Conservation (phyloP, 2,329 filamentous ascomycete species). For the Xylariaceae sp. region DNA sequence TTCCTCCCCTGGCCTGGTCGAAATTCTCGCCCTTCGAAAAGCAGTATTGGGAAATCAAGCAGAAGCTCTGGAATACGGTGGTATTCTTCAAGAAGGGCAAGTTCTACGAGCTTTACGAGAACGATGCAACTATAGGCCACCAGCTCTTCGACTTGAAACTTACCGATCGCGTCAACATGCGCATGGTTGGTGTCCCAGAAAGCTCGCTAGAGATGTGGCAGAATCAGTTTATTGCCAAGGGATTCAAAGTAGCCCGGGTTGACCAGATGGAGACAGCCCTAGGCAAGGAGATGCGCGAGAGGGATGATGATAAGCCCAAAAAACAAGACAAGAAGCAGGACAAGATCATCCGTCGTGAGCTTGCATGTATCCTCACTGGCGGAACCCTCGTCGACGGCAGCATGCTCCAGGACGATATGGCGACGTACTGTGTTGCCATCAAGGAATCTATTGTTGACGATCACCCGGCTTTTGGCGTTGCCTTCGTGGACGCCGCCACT, state of each 20-base stretch:
- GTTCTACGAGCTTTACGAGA: conserved; percentile 97
- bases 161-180: conserved; percentile 97
- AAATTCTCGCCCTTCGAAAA: conserved; percentile 93
- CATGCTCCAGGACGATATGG: conserved; percentile 98
- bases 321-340: conserved; percentile 90
- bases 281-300: conserved; percentile 97
- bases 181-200: conserved; percentile 97
- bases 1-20: conserved; percentile 72
- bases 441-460: conserved; percentile 74
- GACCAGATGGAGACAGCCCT: conserved; percentile 96
- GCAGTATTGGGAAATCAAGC: conserved; percentile 99
- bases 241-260: conserved; percentile 93
- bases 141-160: conserved; percentile 97
- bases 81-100: conserved; percentile 99
- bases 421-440: conserved; percentile 91
- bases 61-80: conserved; percentile 94
- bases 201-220: conserved; percentile 95
- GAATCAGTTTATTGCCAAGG: conserved; percentile 96
- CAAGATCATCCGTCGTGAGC: conserved; percentile 87
- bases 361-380: conserved; percentile 84
- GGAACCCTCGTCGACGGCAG: conserved; percentile 91
- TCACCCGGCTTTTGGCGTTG: conserved; percentile 79
- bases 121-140: conserved; percentile 92
- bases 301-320: conserved; percentile 59
- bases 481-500: conserved; percentile 92